These are phyloP conservation scores for Durusdinium trenchii DNA, from an alignment of 73 alveolate genomes.

Conservation along the genomic window DNA sequence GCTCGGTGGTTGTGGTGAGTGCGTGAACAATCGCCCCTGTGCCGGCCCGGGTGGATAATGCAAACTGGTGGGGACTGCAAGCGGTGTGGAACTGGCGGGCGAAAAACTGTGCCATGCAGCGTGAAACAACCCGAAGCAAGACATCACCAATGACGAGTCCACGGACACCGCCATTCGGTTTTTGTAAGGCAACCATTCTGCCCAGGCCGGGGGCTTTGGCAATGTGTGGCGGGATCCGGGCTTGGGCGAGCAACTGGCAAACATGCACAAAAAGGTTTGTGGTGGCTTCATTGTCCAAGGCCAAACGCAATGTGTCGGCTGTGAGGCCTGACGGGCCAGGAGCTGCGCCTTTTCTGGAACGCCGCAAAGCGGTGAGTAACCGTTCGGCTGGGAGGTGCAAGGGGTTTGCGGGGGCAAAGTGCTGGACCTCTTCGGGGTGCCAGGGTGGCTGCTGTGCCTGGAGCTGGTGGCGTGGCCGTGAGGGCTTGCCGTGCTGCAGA, in stretches of 20 bases:
- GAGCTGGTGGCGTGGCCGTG: neutral
- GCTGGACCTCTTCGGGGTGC: too few species aligned
- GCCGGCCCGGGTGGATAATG: neutral
- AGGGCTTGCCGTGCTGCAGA: slow-evolving; percentile 4
- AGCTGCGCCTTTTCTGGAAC: neutral
- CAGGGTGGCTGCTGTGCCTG: slow-evolving; percentile 20
- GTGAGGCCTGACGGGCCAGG: too few species aligned
- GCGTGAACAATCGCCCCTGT: too few species aligned
- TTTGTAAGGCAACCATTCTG: too few species aligned
- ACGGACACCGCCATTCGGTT: neutral
- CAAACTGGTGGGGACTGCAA: neutral
- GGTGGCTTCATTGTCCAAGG: too few species aligned
- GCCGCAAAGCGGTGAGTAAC: neutral
- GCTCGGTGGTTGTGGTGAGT: neutral
- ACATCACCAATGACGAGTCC: neutral
- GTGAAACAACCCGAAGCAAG: neutral
- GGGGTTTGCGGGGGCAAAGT: neutral
- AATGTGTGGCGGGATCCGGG: neutral
- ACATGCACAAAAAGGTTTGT: neutral
- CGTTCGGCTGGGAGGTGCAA: neutral
- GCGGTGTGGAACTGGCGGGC: neutral
- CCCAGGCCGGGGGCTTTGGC: too few species aligned
- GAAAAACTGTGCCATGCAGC: neutral
- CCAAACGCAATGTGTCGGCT: too few species aligned
- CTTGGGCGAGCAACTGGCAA: neutral